Evolutionary conservation across 345 rosid genomes (phyloP).

Genomic region (Salix caprea): DNA sequence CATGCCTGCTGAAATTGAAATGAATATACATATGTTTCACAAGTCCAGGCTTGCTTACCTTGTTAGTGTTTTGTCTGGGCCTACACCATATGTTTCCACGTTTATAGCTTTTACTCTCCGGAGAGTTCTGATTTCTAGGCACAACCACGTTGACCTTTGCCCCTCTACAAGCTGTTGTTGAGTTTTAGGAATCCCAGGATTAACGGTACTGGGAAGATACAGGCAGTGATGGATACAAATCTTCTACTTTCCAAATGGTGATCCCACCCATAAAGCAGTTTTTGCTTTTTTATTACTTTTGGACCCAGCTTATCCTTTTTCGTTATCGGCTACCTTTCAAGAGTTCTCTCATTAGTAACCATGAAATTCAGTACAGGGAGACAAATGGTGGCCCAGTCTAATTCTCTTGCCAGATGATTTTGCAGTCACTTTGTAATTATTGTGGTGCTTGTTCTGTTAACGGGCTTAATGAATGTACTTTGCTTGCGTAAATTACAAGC

Average conservation of each 20-base stretch:
- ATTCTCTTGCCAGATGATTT: slow-evolving; percentile 16
- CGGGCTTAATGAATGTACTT: neutral
- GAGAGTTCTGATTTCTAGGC: slow-evolving; percentile 10
- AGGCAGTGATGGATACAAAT: neutral
- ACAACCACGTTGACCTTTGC: slow-evolving; percentile 18
- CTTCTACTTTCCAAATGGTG: slow-evolving; percentile 23
- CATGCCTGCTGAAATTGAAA: slow-evolving; percentile 13
- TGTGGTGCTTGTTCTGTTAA: neutral
- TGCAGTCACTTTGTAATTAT: neutral
- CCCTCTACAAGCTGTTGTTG: slow-evolving; percentile 12
- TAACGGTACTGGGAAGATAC: slow-evolving; percentile 17
- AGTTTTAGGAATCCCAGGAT: slow-evolving; percentile 31
- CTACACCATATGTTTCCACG: slow-evolving; percentile 12
- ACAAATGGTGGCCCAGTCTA: slow-evolving; percentile 17
- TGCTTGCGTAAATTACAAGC: too few relatives aligned
- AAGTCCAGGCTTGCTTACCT: neutral
- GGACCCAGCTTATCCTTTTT: slow-evolving; percentile 1
- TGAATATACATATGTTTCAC: slow-evolving; percentile 4
- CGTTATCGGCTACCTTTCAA: slow-evolving; percentile 20
- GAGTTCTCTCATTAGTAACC: slow-evolving; percentile 17
- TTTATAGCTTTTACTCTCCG: slow-evolving; percentile 1
- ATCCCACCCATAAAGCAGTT: slow-evolving; percentile 7
- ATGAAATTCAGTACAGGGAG: slow-evolving; percentile 22
- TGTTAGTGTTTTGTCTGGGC: neutral
- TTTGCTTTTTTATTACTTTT: slow-evolving; percentile 19